Base-by-base conservation (phyloP, 805 yeast species). In the Metschnikowia sp. region DNA sequence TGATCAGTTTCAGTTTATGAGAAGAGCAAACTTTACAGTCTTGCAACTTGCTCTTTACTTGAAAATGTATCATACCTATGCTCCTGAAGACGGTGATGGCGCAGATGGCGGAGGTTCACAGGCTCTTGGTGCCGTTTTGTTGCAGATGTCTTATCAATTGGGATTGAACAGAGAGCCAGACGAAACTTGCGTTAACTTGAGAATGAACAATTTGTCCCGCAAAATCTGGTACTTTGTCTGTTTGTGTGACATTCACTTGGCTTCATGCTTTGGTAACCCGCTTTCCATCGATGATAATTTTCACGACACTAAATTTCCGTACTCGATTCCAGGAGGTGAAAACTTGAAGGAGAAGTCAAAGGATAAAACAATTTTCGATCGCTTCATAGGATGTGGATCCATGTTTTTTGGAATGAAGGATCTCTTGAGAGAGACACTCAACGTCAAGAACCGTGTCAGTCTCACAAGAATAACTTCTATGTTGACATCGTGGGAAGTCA, bases 111-210 rank as follows among this genome's bases (percentile, higher is more conserved):
- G 71, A 0, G 71, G 65, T 44, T 55, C 69, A 0, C 68, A 60
- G 33, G 61, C 56, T 8, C 53, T 62, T 32, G 57, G 52, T 40
- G 64, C 68, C 8, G 47, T 48, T 13, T 19, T 60, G 12, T 64
- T 82, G 12, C 88, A 83, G 56, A 81, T 84, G 85, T 87, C 84
- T 0, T 72, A 79, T 45, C 74, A 84, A 34, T 73, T 84, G 52
- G 91, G 90, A 0, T 59, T 84, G 26, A 83, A 84, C 59, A 71
- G 89, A 54, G 90, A 84, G 52, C 89, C 90, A 0, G 75, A 72
- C 12, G 60, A 55, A 12, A 47, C 49, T 12, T 44, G 49, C 31
- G 50, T 50, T 4, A 55, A 59, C 38, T 56, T 55, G 49, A 55
- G 51, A 47, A 41, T 44, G 22, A 52, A 56, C 40, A 50, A 57